Base-by-base conservation (phyloP, 2,329 filamentous ascomycete genomes). In the Fusarium abutilonis region DNA sequence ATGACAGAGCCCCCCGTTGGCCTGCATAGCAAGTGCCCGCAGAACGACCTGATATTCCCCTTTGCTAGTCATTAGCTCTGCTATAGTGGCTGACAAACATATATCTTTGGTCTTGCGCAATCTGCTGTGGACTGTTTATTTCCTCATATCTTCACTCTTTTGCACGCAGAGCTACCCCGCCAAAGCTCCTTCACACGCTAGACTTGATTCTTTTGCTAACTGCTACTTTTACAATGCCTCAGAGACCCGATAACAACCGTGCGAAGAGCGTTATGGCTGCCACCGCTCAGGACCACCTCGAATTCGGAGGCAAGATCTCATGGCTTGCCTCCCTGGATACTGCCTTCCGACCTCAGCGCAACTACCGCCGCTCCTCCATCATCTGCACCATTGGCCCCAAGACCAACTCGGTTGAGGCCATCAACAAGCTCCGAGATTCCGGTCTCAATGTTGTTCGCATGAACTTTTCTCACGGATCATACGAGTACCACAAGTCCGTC, bases 321-420 rank as follows among this genome's bases (percentile, higher is more conserved):
- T 89, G 86, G 86, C 81, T 89, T 62, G 81, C 85, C 62, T 78
- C 79, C 63, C 91, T 99, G 75, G 89, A 97, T 83, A 97, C 94
- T 68, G 91, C 95, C 76, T 93, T 90, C 82, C 84, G 86, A 72
- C 93, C 94, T 54, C 86, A 89, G 73, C 91, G 89, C 80, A 93
- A 96, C 83, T 96, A 95, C 81, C 92, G 95, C 75, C 90, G 95
- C 71, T 97, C 94, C 64, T 97, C 93, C 75, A 99, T 99, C 83
- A 97, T 99, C 80, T 93, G 94, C 83, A 98, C 95, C 73, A 98
- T 99, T 77, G 95, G 95, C 64, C 95, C 95, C 76, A 99, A 98
- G 89, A 99, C 95, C 72, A 99, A 99, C 86, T 96, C 92, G 34
- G 89, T 93, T 56, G 91, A 97, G 83, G 93, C 93, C 80, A 96